Conservation (phyloP, 345 rosid genomes). For the Chamaenerion angustifolium region DNA sequence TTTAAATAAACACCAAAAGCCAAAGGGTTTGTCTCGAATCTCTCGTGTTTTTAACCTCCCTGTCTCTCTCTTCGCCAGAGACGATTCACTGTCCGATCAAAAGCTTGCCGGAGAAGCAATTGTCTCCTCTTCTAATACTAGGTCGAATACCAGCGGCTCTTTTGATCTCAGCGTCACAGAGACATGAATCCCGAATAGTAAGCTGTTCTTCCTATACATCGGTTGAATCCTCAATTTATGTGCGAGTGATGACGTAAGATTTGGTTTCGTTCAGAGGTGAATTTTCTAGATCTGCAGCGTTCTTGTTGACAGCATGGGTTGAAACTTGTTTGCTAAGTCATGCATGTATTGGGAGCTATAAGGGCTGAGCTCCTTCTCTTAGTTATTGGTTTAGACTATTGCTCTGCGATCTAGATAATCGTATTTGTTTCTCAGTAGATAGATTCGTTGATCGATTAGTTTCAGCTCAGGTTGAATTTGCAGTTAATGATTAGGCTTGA, state of each 20-base stretch:
- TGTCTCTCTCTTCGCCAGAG: constrained; percentile 3
- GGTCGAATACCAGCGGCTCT: neutral
- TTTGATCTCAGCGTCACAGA: neutral
- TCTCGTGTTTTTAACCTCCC: neutral
- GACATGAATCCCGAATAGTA: constrained; percentile 62
- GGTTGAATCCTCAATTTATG: neutral
- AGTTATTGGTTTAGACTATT: too few relatives aligned
- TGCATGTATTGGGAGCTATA: too few relatives aligned
- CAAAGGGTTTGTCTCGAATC: neutral
- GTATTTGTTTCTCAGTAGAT: too few relatives aligned
- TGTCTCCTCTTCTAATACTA: too few relatives aligned
- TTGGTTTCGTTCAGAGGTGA: neutral
- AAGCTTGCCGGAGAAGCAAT: too few relatives aligned
- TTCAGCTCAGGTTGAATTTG: too few relatives aligned
- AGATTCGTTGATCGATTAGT: too few relatives aligned
- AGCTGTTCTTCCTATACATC: constrained; percentile 7
- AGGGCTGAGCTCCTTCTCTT: too few relatives aligned
- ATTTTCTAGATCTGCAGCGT: neutral
- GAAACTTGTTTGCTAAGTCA: too few relatives aligned
- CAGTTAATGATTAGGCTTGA: too few relatives aligned
- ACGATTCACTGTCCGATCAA: neutral
- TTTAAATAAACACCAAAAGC: neutral
- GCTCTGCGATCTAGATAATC: too few relatives aligned
- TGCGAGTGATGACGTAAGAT: neutral
- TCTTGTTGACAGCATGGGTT: too few relatives aligned